A percentile compares a stretch with the other conserved stretches of the same genome.
These are phyloP conservation scores for Eimeria necatrix DNA, from an alignment of 169 alveolate species.

Conservation along the genomic window DNA sequence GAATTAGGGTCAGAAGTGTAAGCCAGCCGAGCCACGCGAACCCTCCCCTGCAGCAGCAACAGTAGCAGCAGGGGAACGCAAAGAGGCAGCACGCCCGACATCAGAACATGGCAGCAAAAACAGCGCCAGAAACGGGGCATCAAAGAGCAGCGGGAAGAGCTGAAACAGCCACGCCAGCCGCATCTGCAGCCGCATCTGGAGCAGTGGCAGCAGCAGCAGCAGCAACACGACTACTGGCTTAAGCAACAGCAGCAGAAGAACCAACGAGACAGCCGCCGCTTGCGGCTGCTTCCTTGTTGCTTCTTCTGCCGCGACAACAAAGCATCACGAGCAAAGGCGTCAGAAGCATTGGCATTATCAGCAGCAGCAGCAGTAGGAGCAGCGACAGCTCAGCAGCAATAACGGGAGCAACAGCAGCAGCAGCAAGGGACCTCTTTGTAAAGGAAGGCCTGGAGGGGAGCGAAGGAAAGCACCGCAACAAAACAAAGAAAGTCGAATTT, in stretches of 20 bases:
- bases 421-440: constrained; percentile 48
- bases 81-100: background rate
- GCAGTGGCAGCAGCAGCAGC: background rate
- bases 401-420: constrained; percentile 16
- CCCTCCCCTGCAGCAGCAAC: constrained; percentile 90
- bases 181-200: background rate
- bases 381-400: background rate
- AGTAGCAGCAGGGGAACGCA: constrained; percentile 1
- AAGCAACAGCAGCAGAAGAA: constrained; percentile 6
- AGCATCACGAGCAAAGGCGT: background rate
- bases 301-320: no score
- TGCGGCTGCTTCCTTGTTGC: no score
- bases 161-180: background rate
- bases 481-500: constrained; percentile 96
- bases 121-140: background rate
- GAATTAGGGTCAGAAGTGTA: constrained; percentile 73
- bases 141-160: background rate
- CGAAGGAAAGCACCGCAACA: constrained; percentile 93
- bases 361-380: constrained; percentile 1
- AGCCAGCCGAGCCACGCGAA: constrained; percentile 92
- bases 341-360: background rate
- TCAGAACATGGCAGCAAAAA: no score
- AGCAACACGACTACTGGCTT: background rate
- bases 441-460: constrained; percentile 92
- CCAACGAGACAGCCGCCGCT: background rate